Evolutionary conservation across 106 monocot genomes (phyloP).

Genomic region (Phalaenopsis aphrodite): DNA sequence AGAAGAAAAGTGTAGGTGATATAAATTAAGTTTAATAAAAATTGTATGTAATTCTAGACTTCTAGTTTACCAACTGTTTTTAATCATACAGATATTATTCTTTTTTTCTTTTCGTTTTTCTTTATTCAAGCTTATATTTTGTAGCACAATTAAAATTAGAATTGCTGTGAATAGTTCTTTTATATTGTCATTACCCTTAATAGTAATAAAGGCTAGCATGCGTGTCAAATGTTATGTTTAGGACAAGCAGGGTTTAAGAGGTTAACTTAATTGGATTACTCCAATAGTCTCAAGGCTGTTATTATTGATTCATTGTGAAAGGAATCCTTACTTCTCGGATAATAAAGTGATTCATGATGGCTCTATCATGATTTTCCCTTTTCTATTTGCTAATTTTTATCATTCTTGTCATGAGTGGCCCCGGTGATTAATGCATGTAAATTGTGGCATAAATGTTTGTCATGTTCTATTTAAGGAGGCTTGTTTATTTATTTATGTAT

Average conservation of each 20-base stretch:
- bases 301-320: not conserved
- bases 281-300: not conserved
- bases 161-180: too few relatives aligned
- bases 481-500: not conserved
- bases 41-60: too few relatives aligned
- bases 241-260: not conserved
- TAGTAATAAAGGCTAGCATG: not conserved
- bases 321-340: not conserved
- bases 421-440: not conserved
- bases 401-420: not conserved
- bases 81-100: too few relatives aligned
- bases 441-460: not conserved
- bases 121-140: too few relatives aligned
- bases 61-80: too few relatives aligned
- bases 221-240: not conserved
- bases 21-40: too few relatives aligned
- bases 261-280: not conserved
- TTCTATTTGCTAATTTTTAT: not conserved
- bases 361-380: not conserved
- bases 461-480: not conserved
- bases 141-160: too few relatives aligned
- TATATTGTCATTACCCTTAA: too few relatives aligned
- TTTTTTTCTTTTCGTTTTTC: too few relatives aligned
- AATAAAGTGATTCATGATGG: not conserved
- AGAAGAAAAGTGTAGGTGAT: too few relatives aligned